Percentiles rank a stretch among this genome's conserved stretches.
Evolutionary conservation across 495 filamentous ascomycete genomes (phyloP).

Genomic region (Letharia lupina): DNA sequence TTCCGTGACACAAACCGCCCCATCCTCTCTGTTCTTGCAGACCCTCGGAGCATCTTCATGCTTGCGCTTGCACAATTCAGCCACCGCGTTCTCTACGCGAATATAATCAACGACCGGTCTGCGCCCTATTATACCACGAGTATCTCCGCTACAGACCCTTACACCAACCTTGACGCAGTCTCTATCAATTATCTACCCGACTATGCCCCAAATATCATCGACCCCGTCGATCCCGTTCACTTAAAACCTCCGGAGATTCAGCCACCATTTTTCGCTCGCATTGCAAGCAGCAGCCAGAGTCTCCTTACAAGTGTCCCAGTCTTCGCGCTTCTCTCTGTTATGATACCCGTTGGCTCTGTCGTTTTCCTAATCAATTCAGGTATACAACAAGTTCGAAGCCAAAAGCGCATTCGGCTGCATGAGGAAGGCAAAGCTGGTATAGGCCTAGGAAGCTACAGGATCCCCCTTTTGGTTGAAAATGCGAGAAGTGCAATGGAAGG

Average conservation of each 20-base stretch:
- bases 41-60: slow-evolving; percentile 80
- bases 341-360: slow-evolving; percentile 59
- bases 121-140: slow-evolving; percentile 74
- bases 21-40: slow-evolving; percentile 70
- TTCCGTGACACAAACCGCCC: slow-evolving; percentile 76
- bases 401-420: slow-evolving; percentile 65
- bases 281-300: slow-evolving; percentile 28
- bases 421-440: slow-evolving; percentile 60
- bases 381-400: slow-evolving; percentile 64
- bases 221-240: slow-evolving; percentile 54
- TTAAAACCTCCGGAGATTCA: slow-evolving; percentile 33
- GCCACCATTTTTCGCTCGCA: slow-evolving; percentile 28
- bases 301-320: slow-evolving; percentile 44
- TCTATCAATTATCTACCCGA: slow-evolving; percentile 63
- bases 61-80: slow-evolving; percentile 65
- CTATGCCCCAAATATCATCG: slow-evolving; percentile 69
- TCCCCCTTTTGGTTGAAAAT: slow-evolving; percentile 67
- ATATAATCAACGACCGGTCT: slow-evolving; percentile 74
- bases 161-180: slow-evolving; percentile 50
- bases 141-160: slow-evolving; percentile 70
- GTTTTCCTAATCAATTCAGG: slow-evolving; percentile 67
- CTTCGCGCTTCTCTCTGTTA: slow-evolving; percentile 50
- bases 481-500: slow-evolving; percentile 59
- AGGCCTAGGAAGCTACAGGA: slow-evolving; percentile 56
- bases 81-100: slow-evolving; percentile 67